phyloP scores from a whole-genome alignment of 2,329 filamentous ascomycete species.

The Coniella lustricola region DNA sequence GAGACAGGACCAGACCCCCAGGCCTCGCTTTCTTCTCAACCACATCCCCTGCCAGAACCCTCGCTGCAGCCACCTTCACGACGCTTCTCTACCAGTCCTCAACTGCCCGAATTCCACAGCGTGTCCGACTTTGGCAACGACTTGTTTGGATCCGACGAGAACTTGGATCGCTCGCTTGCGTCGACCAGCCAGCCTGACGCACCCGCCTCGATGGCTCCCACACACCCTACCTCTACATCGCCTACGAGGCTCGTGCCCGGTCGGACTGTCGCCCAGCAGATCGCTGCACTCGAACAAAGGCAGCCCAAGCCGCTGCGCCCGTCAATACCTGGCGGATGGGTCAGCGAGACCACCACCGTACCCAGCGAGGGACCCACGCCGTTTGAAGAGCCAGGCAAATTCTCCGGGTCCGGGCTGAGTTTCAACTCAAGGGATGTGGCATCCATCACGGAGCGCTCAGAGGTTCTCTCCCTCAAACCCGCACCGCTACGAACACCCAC shows the following conservation, averaged over 20 bases:
- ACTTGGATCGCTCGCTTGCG: slow-evolving; percentile 17
- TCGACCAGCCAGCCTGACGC: slow-evolving; percentile 18
- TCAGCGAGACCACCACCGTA: slow-evolving; percentile 23
- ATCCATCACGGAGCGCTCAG: slow-evolving; percentile 6
- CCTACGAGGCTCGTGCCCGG: too few species aligned
- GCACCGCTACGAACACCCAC: slow-evolving; percentile 11
- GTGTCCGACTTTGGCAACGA: slow-evolving; percentile 56
- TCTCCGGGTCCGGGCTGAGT: neutral
- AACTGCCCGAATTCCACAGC: slow-evolving; percentile 50
- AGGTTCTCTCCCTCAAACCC: slow-evolving; percentile 8
- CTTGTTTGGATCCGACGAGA: slow-evolving; percentile 38
- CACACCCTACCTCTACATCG: neutral
- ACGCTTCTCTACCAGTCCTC: slow-evolving; percentile 45
- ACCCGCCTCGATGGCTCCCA: neutral
- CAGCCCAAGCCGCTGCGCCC: slow-evolving; percentile 19
- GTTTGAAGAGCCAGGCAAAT: neutral
- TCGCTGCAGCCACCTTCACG: slow-evolving; percentile 17
- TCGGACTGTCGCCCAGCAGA: neutral
- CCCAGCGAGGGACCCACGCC: slow-evolving; percentile 17
- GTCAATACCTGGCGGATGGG: slow-evolving; percentile 26
- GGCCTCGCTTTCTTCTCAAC: slow-evolving; percentile 2
- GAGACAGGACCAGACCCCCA: neutral
- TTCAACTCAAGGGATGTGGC: slow-evolving; percentile 5
- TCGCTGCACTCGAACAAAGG: neutral
- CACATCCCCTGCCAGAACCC: slow-evolving; percentile 6